Evolutionary conservation across 2,329 filamentous ascomycete genomes (phyloP).

Genomic region (Xylaria multiplex): DNA sequence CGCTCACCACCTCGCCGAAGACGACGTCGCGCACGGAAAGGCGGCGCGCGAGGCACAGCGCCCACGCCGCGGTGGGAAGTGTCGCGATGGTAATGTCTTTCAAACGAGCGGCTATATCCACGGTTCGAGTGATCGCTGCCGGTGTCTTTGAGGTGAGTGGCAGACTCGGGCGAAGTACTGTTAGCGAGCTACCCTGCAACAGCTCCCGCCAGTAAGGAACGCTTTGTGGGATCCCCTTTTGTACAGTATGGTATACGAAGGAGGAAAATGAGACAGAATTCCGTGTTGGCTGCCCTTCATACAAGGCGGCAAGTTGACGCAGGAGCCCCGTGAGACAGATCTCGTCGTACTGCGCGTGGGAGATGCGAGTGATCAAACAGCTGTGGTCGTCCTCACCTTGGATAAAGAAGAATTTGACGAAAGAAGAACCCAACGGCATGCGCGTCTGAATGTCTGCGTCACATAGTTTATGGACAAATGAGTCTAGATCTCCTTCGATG

Average conservation of each 20-base stretch:
- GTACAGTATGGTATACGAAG: constrained; percentile 57
- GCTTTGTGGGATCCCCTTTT: constrained; percentile 57
- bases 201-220: constrained; percentile 70
- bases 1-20: constrained; percentile 74
- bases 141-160: constrained; percentile 53
- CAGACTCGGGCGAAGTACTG: constrained; percentile 53
- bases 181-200: constrained; percentile 65
- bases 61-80: constrained; percentile 74
- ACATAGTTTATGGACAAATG: constrained; percentile 64
- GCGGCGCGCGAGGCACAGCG: constrained; percentile 67
- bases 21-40: constrained; percentile 65
- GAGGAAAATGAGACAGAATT: constrained; percentile 56
- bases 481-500: constrained; percentile 60
- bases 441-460: constrained; percentile 64
- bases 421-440: constrained; percentile 68
- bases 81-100: constrained; percentile 70
- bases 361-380: constrained; percentile 69
- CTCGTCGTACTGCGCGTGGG: constrained; percentile 76
- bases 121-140: constrained; percentile 54
- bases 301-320: constrained; percentile 67
- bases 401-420: constrained; percentile 68
- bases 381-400: constrained; percentile 51
- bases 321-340: constrained; percentile 72
- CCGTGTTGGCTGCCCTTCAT: constrained; percentile 48
- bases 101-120: constrained; percentile 59